Conservation (phyloP, 495 filamentous ascomycete genomes). For the Jackrogersella minutella region DNA sequence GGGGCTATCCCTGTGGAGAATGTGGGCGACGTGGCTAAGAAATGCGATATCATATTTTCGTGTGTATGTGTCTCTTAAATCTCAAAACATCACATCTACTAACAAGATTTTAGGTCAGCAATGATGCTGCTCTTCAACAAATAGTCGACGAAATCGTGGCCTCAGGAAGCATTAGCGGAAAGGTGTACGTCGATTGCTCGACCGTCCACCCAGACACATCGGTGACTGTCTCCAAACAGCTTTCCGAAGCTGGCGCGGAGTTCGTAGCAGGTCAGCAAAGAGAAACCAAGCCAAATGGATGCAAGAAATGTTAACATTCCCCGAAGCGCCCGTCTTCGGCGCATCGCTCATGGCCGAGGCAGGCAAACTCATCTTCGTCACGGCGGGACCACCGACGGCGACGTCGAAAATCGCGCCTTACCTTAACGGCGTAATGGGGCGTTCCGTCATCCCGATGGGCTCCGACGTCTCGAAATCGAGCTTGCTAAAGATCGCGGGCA, state of each 20-base stretch:
- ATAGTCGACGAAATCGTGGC: constrained; percentile 57
- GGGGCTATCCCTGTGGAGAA: constrained; percentile 60
- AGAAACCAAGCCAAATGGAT: background rate
- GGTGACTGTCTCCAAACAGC: constrained; percentile 57
- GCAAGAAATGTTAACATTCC: background rate
- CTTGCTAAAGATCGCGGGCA: constrained; percentile 75
- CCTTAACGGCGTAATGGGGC: constrained; percentile 71
- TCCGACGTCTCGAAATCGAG: constrained; percentile 58
- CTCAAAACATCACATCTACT: background rate
- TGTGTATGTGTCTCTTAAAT: constrained; percentile 59
- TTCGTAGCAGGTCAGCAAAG: constrained; percentile 63
- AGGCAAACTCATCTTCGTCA: constrained; percentile 70
- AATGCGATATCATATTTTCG: constrained; percentile 74
- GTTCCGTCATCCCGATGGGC: constrained; percentile 67
- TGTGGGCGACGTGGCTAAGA: constrained; percentile 62
- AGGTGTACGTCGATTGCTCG: constrained; percentile 77
- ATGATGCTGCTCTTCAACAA: constrained; percentile 67
- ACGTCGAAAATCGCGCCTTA: constrained; percentile 69
- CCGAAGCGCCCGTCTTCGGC: constrained; percentile 72
- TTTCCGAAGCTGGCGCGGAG: constrained; percentile 60
- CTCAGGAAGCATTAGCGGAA: constrained; percentile 57
- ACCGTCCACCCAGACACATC: constrained; percentile 76
- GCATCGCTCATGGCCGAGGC: constrained; percentile 72
- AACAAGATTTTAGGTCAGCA: background rate
- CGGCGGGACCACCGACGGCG: constrained; percentile 64